Evolutionary conservation across 1,284 basidiomycete species (phyloP).

Genomic region (Fomitopsis pinicola): DNA sequence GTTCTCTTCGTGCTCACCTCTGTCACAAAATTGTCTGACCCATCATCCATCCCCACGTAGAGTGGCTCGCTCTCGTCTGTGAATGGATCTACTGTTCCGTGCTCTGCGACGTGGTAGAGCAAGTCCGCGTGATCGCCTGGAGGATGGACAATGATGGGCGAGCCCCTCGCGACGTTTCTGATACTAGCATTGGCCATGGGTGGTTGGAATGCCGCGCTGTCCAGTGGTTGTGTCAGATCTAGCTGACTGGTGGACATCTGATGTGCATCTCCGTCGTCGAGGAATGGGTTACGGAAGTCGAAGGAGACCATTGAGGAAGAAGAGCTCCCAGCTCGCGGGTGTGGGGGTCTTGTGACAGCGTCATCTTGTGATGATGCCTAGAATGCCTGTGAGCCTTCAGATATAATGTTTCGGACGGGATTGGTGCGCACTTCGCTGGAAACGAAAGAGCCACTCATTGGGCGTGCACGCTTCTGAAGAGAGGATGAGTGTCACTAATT

Average conservation of each 20-base stretch:
- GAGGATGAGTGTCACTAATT: not conserved
- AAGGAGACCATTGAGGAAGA: constrained; percentile 3
- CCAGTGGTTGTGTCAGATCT: not conserved
- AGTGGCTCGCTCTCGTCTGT: not conserved
- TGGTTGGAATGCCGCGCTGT: not conserved
- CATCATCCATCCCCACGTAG: not conserved
- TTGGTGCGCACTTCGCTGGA: not conserved
- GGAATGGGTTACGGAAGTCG: constrained; percentile 8
- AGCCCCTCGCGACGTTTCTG: constrained; percentile 4
- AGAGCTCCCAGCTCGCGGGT: constrained; percentile 1
- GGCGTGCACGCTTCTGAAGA: not conserved
- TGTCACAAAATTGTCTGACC: too few relatives aligned
- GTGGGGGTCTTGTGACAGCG: not conserved
- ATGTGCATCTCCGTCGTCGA: not conserved
- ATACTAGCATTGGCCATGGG: not conserved
- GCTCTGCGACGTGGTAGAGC: not conserved
- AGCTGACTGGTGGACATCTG: constrained; percentile 4
- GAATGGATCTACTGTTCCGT: not conserved
- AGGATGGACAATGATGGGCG: constrained; percentile 5
- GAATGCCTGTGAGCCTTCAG: not conserved
- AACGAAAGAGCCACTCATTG: not conserved
- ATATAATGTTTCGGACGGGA: too few relatives aligned
- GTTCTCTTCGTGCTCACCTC: not conserved
- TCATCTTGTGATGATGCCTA: not conserved
- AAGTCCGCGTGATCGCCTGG: constrained; percentile 4